Percentiles rank a stretch among this genome's conserved stretches.
These are phyloP conservation scores for Capsicum baccatum DNA, from an alignment of 257 asterid genomes.

Conservation along the genomic window DNA sequence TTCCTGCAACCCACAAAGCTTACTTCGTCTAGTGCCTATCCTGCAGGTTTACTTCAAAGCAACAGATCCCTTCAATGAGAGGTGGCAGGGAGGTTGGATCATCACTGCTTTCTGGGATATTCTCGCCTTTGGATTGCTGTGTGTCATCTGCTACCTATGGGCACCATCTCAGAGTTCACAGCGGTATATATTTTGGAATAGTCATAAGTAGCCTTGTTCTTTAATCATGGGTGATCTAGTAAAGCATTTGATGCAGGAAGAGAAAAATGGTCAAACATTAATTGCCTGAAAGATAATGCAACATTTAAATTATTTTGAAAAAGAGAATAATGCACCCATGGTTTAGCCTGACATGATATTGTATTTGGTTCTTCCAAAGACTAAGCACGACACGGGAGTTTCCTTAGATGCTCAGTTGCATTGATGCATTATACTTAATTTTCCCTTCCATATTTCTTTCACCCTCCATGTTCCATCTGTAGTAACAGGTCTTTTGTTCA, in stretches of 20 bases:
- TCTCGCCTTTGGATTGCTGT: conserved; percentile 73
- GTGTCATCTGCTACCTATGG: conserved; percentile 96
- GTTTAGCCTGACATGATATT: background rate
- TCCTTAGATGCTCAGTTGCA: background rate
- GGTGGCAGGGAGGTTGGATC: conserved; percentile 97
- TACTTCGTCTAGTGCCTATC: conserved; percentile 33
- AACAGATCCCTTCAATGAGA: conserved; percentile 96
- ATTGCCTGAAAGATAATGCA: conserved; percentile 7
- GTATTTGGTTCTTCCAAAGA: conserved; percentile 4
- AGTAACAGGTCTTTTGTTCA: background rate
- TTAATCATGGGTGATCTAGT: background rate
- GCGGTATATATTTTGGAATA: conserved; percentile 53
- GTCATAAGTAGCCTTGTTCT: conserved; percentile 3
- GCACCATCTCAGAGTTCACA: conserved; percentile 95
- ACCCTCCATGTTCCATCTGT: background rate
- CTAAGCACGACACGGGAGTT: background rate
- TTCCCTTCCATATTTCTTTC: background rate
- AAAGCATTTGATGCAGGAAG: conserved; percentile 3
- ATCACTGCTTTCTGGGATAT: conserved; percentile 98
- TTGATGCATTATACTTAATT: background rate
- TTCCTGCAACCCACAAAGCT: conserved; percentile 3
- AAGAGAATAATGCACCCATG: background rate
- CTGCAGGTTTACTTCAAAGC: conserved; percentile 91
- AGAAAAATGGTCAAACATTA: background rate
- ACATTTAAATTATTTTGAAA: conserved; percentile 9